phyloP scores from a whole-genome alignment of 352 stramenopile species.

The Phytophthora citrophthora region DNA sequence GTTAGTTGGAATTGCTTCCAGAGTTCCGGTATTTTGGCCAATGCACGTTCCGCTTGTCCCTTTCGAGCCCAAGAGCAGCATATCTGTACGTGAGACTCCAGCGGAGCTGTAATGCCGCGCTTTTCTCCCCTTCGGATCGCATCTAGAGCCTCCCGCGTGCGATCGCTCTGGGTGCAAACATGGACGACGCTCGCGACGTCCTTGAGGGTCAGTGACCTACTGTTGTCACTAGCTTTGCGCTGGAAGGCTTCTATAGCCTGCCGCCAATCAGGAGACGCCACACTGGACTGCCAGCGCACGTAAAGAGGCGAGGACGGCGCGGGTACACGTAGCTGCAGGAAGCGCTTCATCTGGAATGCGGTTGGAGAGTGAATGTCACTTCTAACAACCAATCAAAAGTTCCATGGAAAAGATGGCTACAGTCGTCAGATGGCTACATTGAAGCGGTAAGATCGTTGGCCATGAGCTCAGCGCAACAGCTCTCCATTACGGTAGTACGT shows the following conservation, averaged over 20 bases:
- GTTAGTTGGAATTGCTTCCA: conserved; percentile 24
- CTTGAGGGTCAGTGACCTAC: conserved; percentile 10
- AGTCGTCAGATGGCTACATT: too few species aligned
- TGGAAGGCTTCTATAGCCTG: conserved; percentile 55
- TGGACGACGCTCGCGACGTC: conserved; percentile 45
- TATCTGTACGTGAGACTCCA: conserved; percentile 53
- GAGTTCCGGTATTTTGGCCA: conserved; percentile 47
- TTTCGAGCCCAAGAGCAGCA: conserved; percentile 58
- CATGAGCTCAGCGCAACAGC: too few species aligned
- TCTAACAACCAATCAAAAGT: too few species aligned
- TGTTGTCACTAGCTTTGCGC: conserved; percentile 30
- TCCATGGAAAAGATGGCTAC: too few species aligned
- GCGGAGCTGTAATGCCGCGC: conserved; percentile 38
- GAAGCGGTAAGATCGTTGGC: too few species aligned
- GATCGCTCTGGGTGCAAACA: conserved; percentile 49
- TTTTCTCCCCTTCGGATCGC: conserved; percentile 46
- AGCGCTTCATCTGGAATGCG: too few species aligned
- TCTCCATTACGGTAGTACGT: too few species aligned
- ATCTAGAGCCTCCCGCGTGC: conserved; percentile 61
- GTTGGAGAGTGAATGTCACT: too few species aligned
- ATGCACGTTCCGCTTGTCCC: conserved; percentile 48
- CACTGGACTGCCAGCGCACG: conserved; percentile 8
- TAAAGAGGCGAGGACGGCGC: too few species aligned
- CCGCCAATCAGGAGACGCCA: conserved; percentile 45
- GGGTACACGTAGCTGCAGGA: too few species aligned